phyloP scores from a whole-genome alignment of 2,329 filamentous ascomycete genomes.

The Ilyonectria mors-panacis region DNA sequence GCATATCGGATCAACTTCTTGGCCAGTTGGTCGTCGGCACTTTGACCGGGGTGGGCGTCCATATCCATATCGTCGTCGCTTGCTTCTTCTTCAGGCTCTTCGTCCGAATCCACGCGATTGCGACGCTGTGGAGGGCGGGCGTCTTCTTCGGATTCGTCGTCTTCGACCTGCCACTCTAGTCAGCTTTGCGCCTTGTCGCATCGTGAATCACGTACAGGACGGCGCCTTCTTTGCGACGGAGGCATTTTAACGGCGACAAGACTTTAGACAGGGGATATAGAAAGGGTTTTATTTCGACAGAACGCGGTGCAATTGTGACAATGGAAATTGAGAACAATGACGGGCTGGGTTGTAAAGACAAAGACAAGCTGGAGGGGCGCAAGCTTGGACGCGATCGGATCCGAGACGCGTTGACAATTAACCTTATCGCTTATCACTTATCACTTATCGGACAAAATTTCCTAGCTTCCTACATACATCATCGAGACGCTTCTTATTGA shows the following conservation, averaged over 20 bases:
- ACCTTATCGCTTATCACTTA: conserved; percentile 44
- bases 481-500: conserved; percentile 8
- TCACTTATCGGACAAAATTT: conserved; percentile 49
- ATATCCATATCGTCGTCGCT: conserved; percentile 56
- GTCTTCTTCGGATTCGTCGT: conserved; percentile 53
- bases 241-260: conserved; percentile 47
- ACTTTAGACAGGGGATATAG: not conserved
- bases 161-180: conserved; percentile 37
- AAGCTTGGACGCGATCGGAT: conserved; percentile 35
- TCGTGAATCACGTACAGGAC: conserved; percentile 47
- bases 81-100: conserved; percentile 53
- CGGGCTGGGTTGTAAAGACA: not conserved
- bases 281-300: not conserved
- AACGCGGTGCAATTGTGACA: not conserved
- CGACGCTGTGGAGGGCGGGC: conserved; percentile 51
- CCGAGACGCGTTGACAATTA: conserved; percentile 32
- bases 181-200: conserved; percentile 20
- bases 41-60: conserved; percentile 52
- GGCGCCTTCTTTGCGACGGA: conserved; percentile 50
- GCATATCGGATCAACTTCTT: conserved; percentile 80
- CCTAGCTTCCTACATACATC: conserved; percentile 17
- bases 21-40: conserved; percentile 66
- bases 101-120: conserved; percentile 50
- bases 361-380: not conserved
- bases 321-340: not conserved